Evolutionary conservation across 2,329 filamentous ascomycete genomes (phyloP), one percentile per base, ranked within the genome.

Genomic region (Cladophialophora psammophila): DNA sequence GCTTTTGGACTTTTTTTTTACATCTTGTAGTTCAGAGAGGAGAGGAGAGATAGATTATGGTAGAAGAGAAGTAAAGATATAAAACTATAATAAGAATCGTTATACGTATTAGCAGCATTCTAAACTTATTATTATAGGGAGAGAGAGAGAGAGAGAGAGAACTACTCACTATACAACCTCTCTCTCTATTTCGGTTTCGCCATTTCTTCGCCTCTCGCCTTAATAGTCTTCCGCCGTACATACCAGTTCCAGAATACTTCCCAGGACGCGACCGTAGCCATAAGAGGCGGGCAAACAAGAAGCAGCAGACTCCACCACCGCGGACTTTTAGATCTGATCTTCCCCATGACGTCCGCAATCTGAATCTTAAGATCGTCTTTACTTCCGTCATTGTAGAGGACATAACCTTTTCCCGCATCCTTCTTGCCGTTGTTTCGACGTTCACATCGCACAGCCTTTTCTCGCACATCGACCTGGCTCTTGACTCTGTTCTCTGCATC

Each of bases 321-420:
- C 6, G 92, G 92, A 77, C 90, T 95, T 18, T 80, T 79, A 54
- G 75, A 81, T 74, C 83, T 84, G 42, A 97, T 80, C 67, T 85
- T 84, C 3, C 74, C 75, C 81, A 98, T 88, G 7, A 89, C 91
- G 66, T 80, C 82, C 60, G 85, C 83, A 10, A 98, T 81, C 77
- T 92, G 88, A 59, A 75, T 78, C 78, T 87, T 85, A 75, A 99
- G 78, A 69, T 93, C 87, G 40, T 88, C 88, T 75, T 84, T 89
- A 55, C 87, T 88, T 2, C 87, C 87, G 80, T 98, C 94, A 80
- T 99, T 99, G 92, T 92, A 95, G 31, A 99, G 85, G 38, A 97
- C 92, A 3, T 93, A 85, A 0, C 94, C 94, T 56, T 84, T 85
- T 6, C 81, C 83, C 0, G 68, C 66, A 50, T 77, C 74, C 3